These are phyloP conservation scores for Metschnikowia vanudenii DNA, from an alignment of 805 yeast species.

Conservation along the genomic window DNA sequence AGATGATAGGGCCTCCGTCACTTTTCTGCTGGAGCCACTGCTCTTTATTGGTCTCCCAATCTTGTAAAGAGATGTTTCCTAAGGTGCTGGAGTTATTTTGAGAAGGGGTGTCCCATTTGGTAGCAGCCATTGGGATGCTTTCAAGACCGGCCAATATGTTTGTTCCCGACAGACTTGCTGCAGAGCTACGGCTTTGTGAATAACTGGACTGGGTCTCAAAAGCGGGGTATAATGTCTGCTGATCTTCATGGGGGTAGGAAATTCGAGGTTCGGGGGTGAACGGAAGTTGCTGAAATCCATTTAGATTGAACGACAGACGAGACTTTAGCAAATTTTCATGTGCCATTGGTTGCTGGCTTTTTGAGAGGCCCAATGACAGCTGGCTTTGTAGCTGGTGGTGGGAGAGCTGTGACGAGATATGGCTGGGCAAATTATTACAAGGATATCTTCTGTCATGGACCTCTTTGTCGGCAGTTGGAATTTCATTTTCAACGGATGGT, in stretches of 20 bases:
- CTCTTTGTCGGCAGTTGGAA: too few relatives aligned
- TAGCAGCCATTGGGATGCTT: conserved; percentile 10
- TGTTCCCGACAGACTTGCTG: background rate
- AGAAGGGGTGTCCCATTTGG: conserved; percentile 3
- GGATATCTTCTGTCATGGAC: too few relatives aligned
- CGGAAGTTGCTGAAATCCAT: background rate
- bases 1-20: conserved; percentile 29
- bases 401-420: background rate
- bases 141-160: conserved; percentile 15
- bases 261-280: background rate
- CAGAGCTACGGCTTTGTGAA: background rate
- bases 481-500: too few relatives aligned
- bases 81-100: background rate
- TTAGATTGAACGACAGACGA: background rate
- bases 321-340: background rate
- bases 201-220: background rate
- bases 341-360: too few relatives aligned
- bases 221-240: background rate
- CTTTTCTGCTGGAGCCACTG: conserved; percentile 25
- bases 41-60: conserved; percentile 32
- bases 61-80: conserved; percentile 27
- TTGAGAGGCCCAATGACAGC: background rate
- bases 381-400: background rate
- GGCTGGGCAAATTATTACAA: too few relatives aligned
- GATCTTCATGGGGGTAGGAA: background rate